Evolutionary conservation across 2,329 filamentous ascomycete genomes (phyloP), one percentile per base, ranked within the genome.

Genomic region (Pyrenophora teres): DNA sequence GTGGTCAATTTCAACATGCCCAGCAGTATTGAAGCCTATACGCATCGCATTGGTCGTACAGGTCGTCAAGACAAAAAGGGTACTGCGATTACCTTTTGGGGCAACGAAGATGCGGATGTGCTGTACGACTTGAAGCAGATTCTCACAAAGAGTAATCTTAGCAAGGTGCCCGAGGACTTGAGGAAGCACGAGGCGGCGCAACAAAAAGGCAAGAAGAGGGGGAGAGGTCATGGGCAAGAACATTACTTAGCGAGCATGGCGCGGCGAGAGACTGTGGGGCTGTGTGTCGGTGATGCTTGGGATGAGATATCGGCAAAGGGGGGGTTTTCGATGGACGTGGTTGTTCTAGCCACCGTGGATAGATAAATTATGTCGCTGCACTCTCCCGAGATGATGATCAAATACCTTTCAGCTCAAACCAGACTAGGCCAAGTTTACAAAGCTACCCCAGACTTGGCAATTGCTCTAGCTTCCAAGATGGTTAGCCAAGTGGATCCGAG

Each of bases 1-100:
- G 94, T 99, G 50, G 83, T 99, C 72, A 99, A 99, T 79, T 99
- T 97, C 84, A 99, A 97, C 81, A 97, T 99, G 94, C 89, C 94
- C 0, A 86, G 79, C 10, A 91, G 81, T 63, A 97, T 99, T 62
- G 94, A 99, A 77, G 88, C 85, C 69, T 99, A 99, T 74, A 97
- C 93, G 2, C 94, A 99, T 80, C 87, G 94, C 78, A 89, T 99
- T 68, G 94, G 94, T 74, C 88, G 94, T 78, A 99, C 94, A 1
- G 94, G 94, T 81, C 89, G 94, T 86, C 35, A 48, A 2, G 94
- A 94, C 56, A 97, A 97, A 84, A 92, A 85, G 63, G 94, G 94
- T 87, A 87, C 96, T 43, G 90, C 94, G 2, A 94, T 99, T 58
- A 99, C 94, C 0, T 99, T 99, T 80, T 75, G 97, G 68, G 93